Percentiles rank a stretch among this genome's conserved stretches.
Evolutionary conservation across 139 green algal genomes (phyloP).

Genomic region (Picochlorum sp.): DNA sequence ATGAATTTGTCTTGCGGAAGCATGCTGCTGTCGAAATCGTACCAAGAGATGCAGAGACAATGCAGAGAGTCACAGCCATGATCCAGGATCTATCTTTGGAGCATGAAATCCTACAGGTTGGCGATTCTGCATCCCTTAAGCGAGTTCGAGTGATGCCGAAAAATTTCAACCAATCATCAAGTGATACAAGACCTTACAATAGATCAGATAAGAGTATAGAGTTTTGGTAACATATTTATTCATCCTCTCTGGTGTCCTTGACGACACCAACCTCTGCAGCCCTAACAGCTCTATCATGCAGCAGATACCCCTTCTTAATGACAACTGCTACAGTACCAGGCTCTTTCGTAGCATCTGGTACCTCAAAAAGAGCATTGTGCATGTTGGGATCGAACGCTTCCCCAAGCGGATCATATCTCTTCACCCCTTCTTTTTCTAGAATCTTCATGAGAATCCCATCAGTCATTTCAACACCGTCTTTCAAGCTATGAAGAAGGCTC

Average conservation of each 20-base stretch:
- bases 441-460: constrained; percentile 77
- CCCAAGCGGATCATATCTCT: constrained; percentile 52
- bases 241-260: constrained; percentile 8
- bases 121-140: too few relatives aligned
- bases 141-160: not conserved
- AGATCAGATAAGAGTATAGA: constrained; percentile 1
- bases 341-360: constrained; percentile 65
- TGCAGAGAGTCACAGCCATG: not conserved
- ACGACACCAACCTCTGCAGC: constrained; percentile 81
- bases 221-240: constrained; percentile 1
- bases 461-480: constrained; percentile 79
- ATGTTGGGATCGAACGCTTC: constrained; percentile 91
- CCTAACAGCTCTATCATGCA: constrained; percentile 71
- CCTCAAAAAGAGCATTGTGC: constrained; percentile 85
- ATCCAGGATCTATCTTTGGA: not conserved
- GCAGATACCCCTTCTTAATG: constrained; percentile 74
- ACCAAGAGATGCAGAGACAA: not conserved
- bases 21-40: constrained; percentile 4
- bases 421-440: constrained; percentile 2
- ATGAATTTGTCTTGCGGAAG: constrained; percentile 3
- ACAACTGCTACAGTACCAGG: constrained; percentile 67
- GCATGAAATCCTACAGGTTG: not conserved
- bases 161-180: not conserved
- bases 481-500: constrained; percentile 53
- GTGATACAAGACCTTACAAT: not conserved